Base-by-base conservation (phyloP, 345 rosid genomes). In the Sisymbrium irio region DNA sequence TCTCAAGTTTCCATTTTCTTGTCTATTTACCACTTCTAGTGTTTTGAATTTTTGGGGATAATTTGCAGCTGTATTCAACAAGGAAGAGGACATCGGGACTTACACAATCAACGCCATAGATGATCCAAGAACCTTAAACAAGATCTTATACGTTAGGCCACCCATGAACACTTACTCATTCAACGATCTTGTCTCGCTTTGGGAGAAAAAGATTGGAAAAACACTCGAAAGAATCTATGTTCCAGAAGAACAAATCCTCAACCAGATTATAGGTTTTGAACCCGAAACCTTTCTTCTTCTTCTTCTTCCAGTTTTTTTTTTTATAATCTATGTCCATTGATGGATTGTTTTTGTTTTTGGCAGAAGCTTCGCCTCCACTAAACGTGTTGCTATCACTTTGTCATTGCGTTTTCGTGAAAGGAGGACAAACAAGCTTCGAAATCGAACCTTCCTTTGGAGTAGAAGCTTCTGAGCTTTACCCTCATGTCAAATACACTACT, bases 131-230 rank as follows among this genome's bases (percentile, higher is more conserved):
- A 83, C 92, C 13, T 42, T 84, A 76, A 87, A 87, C 80, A 87
- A 84, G 72, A 74, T 77, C 63, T 72, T 87, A 32, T 81, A 84
- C 69, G 39, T 87, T 2, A 74, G 78, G 67, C 92, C 88, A 32
- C 79, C 86, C 0, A 42, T 35, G 56, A 87, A 87, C 82, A 81
- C 72, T 19, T 77, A 75, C 80, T 82, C 89, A 0, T 82, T 84
- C 76, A 82, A 85, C 18, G 92, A 87, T 59, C 80, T 85, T 47
- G 85, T 84, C 8, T 78, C 84, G 17, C 56, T 84, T 50, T 87
- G 88, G 92, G 92, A 87, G 77, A 85, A 75, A 54, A 87, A 85
- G 72, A 84, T 85, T 1, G 85, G 83, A 37, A 85, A 64, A 55
- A 80, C 84, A 53, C 82, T 88, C 4, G 83, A 84, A 50, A 77